Percentiles rank a stretch among this genome's conserved stretches.
Conservation (phyloP, 2,329 filamentous ascomycete genomes). For the Furcasterigmium sp. region DNA sequence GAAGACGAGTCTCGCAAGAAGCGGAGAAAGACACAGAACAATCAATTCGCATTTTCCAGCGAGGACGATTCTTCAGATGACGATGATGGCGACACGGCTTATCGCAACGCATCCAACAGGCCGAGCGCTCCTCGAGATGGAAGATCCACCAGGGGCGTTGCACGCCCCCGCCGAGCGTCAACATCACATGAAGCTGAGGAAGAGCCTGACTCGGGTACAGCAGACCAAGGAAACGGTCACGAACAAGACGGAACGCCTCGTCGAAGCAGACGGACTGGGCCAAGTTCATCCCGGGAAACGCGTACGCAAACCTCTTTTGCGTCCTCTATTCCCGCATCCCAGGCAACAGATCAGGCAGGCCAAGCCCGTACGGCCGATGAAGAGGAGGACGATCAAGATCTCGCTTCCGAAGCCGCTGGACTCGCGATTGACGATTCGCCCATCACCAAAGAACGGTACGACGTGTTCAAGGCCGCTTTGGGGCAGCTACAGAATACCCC, state of each 20-base stretch:
- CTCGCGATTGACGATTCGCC: slow-evolving; percentile 38
- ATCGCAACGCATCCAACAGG: slow-evolving; percentile 15
- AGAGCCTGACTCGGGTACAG: slow-evolving; percentile 44
- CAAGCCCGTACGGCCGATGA: no score
- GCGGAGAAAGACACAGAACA: slow-evolving; percentile 63
- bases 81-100: slow-evolving; percentile 47
- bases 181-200: slow-evolving; percentile 35
- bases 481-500: slow-evolving; percentile 77
- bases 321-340: slow-evolving; percentile 49
- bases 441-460: slow-evolving; percentile 59
- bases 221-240: slow-evolving; percentile 45
- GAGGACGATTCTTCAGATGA: slow-evolving; percentile 56
- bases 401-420: slow-evolving; percentile 34
- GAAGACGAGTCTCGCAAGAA: slow-evolving; percentile 76
- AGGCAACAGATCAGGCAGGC: no score
- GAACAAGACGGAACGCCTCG: slow-evolving; percentile 32
- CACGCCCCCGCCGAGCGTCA: slow-evolving; percentile 24
- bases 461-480: slow-evolving; percentile 72
- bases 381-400: slow-evolving; percentile 37
- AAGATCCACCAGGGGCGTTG: slow-evolving; percentile 21
- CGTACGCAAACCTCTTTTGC: slow-evolving; percentile 61
- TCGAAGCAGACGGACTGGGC: slow-evolving; percentile 30
- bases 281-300: slow-evolving; percentile 27
- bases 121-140: slow-evolving; percentile 27
- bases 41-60: slow-evolving; percentile 53